Conservation (phyloP, 2,329 filamentous ascomycete species). For the Chrysosphaeria jannelii region DNA sequence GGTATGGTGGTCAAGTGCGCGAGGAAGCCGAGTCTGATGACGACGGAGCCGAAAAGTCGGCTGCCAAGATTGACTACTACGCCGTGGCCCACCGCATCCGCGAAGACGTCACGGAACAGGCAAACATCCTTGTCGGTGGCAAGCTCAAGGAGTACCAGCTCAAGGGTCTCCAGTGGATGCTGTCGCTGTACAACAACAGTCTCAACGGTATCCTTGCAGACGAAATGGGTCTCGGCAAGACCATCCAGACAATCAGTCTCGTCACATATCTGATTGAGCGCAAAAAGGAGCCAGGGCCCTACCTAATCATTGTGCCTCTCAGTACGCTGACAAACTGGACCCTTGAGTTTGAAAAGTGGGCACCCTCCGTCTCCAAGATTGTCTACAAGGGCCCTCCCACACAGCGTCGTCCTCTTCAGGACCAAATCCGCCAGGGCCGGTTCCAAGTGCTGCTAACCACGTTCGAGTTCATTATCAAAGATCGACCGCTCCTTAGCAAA, state of each 20-base stretch:
- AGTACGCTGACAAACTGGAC: constrained; percentile 98
- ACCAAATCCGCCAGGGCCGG: constrained; percentile 74
- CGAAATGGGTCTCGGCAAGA: constrained; percentile 99
- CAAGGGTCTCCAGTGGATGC: constrained; percentile 98
- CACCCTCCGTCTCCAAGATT: constrained; percentile 55
- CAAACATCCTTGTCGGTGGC: constrained; percentile 66
- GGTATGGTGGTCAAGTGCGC: constrained; percentile 42
- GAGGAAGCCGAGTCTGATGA: constrained; percentile 35
- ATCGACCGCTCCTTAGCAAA: constrained; percentile 79
- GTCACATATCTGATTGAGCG: constrained; percentile 91
- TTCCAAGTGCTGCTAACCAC: constrained; percentile 95
- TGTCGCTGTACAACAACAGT: constrained; percentile 98
- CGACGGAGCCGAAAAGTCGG: constrained; percentile 35
- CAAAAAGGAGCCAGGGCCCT: constrained; percentile 76
- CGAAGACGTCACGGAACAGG: constrained; percentile 66
- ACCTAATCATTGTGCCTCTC: constrained; percentile 83
- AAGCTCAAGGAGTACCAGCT: constrained; percentile 90
- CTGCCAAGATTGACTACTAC: constrained; percentile 90
- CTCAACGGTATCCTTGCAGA: constrained; percentile 95
- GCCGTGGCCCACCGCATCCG: constrained; percentile 88
- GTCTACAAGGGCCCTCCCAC: constrained; percentile 93
- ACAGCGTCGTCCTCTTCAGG: constrained; percentile 64
- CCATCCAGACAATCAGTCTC: constrained; percentile 93
- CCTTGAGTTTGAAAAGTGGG: constrained; percentile 96
- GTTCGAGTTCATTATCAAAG: constrained; percentile 99